phyloP scores from a whole-genome alignment of 257 asterid species.

The Capsicum baccatum region DNA sequence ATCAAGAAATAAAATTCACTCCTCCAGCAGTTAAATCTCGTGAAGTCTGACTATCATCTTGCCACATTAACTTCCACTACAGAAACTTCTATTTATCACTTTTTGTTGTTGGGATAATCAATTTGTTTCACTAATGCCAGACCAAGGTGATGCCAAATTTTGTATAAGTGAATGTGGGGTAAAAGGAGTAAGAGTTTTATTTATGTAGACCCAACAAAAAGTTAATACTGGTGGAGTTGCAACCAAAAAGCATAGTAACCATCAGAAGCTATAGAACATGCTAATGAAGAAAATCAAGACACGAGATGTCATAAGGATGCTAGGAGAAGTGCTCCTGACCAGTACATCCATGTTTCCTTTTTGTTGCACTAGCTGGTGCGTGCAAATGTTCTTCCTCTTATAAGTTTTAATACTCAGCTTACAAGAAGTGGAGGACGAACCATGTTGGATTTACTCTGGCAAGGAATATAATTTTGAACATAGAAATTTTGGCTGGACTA shows the following conservation, averaged over 20 bases:
- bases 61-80: not conserved
- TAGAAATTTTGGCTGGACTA: not conserved
- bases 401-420: not conserved
- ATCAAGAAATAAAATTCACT: not conserved
- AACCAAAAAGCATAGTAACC: not conserved
- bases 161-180: not conserved
- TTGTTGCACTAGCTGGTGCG: not conserved
- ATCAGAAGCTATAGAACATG: not conserved
- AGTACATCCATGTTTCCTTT: no score
- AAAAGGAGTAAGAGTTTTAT: not conserved
- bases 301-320: no score
- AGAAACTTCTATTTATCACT: not conserved
- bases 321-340: no score
- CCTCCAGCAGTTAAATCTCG: not conserved
- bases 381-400: not conserved
- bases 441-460: not conserved
- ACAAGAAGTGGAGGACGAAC: not conserved
- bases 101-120: not conserved
- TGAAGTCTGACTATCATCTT: not conserved
- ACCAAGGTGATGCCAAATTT: constrained; percentile 18
- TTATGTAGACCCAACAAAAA: not conserved
- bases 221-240: not conserved
- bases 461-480: not conserved
- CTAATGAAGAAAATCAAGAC: not conserved
- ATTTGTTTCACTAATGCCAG: not conserved